Conservation (phyloP, 805 yeast genomes). For the Starmerella ratchasimensis region DNA sequence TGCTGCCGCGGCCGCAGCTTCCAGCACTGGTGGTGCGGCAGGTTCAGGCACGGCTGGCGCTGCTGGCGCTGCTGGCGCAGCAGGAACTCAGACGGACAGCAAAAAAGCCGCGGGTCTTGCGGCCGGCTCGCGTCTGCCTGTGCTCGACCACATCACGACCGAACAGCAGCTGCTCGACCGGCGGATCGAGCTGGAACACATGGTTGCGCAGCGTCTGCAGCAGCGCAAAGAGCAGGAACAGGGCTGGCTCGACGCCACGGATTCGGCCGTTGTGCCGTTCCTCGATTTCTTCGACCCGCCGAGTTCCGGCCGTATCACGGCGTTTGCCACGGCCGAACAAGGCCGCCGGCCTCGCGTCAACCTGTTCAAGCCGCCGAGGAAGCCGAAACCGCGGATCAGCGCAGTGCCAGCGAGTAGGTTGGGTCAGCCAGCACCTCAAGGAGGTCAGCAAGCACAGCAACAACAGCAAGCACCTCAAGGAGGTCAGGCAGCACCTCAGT, state of each 20-base stretch:
- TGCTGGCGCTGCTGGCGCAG: too few relatives aligned
- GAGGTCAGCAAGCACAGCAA: too few relatives aligned
- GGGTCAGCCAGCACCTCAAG: too few relatives aligned
- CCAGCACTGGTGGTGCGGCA: too few relatives aligned
- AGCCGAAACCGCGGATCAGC: too few relatives aligned
- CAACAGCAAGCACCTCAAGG: too few relatives aligned
- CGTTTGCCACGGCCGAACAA: neutral
- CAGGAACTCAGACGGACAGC: constrained; percentile 31
- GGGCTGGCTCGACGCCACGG: constrained; percentile 74
- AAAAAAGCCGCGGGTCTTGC: constrained; percentile 13
- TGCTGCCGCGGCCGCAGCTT: constrained; percentile 21
- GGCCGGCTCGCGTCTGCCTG: constrained; percentile 81
- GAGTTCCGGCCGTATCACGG: neutral
- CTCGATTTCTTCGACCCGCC: constrained; percentile 40
- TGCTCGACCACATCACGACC: constrained; percentile 74
- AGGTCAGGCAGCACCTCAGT: too few relatives aligned
- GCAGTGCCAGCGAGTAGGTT: too few relatives aligned
- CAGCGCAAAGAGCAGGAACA: constrained; percentile 45
- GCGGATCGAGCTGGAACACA: constrained; percentile 61
- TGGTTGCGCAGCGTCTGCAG: constrained; percentile 69
- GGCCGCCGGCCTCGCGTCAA: too few relatives aligned
- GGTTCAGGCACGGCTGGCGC: too few relatives aligned
- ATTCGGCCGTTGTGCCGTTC: constrained; percentile 71
- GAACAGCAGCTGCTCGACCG: constrained; percentile 60
- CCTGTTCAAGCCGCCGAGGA: too few relatives aligned